Percentiles rank a stretch among this genome's conserved stretches.
phyloP scores from a whole-genome alignment of 1,139 yeast species.

The Magnusiomyces ingens region DNA sequence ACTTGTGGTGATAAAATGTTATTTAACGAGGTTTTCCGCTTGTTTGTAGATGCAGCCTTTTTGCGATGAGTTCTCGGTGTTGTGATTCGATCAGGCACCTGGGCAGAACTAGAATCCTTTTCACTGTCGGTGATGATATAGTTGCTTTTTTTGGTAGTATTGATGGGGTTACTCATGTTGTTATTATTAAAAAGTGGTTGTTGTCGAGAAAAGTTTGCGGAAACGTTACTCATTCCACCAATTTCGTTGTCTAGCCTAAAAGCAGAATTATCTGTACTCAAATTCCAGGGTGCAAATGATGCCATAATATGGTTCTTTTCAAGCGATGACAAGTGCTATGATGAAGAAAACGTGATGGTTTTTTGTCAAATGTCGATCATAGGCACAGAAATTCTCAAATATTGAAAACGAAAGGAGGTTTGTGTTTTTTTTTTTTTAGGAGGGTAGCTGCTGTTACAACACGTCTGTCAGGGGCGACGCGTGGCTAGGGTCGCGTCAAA shows the following conservation, averaged over 20 bases:
- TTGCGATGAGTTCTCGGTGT: neutral
- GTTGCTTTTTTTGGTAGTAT: neutral
- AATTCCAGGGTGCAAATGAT: too few relatives aligned
- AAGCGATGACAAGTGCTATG: too few relatives aligned
- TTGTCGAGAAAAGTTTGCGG: neutral
- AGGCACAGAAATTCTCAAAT: too few relatives aligned
- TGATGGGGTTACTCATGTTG: neutral
- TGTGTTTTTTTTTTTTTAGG: too few relatives aligned
- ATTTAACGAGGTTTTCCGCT: neutral
- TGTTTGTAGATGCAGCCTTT: neutral
- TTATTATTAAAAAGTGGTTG: neutral
- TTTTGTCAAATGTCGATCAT: too few relatives aligned
- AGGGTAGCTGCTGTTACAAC: too few relatives aligned
- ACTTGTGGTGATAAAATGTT: neutral
- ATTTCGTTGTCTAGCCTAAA: neutral
- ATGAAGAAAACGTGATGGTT: too few relatives aligned
- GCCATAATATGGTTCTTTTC: too few relatives aligned
- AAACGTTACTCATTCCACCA: conserved; percentile 1
- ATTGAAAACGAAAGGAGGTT: too few relatives aligned
- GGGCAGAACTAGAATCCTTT: neutral
- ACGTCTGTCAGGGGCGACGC: too few relatives aligned
- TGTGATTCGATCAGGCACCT: neutral
- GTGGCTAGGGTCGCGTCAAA: too few relatives aligned
- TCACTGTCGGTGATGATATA: neutral
- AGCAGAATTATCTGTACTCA: neutral